Evolutionary conservation across 2,329 filamentous ascomycete species (phyloP), one percentile per base, ranked within the genome.

Genomic region (Colletotrichum musae): DNA sequence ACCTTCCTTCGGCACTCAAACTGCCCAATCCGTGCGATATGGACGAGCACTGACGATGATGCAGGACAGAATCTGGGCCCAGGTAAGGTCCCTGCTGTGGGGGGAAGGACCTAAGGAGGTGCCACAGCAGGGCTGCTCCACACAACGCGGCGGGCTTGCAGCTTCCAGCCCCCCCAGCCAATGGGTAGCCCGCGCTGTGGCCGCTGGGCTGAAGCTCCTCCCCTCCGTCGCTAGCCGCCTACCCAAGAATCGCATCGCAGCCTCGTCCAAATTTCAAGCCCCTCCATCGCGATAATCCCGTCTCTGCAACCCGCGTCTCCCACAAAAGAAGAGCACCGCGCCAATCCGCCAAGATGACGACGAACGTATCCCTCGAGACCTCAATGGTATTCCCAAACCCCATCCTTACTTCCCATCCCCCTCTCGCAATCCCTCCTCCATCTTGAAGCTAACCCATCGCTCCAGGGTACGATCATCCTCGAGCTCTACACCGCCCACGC

Each of bases 401-500:
- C n/a, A n/a, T n/a, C n/a, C n/a, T n/a, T n/a, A n/a, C n/a, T n/a
- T n/a, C n/a, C n/a, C n/a, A n/a, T n/a, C n/a, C n/a, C n/a, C n/a
- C n/a, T n/a, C n/a, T n/a, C n/a, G n/a, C n/a, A n/a, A n/a, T n/a
- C n/a, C n/a, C n/a, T n/a, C n/a, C n/a, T n/a, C n/a, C n/a, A n/a
- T n/a, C n/a, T n/a, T n/a, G n/a, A 21, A 15, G 32, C 54, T 58
- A 58, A 48, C 24, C 28, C 39, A 41, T 51, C 32, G 7, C 54
- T 24, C 13, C 73, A 97, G 94, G 94, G 96, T 80, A 88, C 88
- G 53, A 92, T 99, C 79, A 89, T 89, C 68, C 82, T 98, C 72
- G 96, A 99, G 83, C 93, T 99, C 70, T 98, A 98, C 89, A 92
- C 88, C 58, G 81, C 88, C 28, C 95, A 98, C 83, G 95, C 95